Conservation (phyloP, 192 early-diverging fungal genomes). For the Backusella luteola region DNA sequence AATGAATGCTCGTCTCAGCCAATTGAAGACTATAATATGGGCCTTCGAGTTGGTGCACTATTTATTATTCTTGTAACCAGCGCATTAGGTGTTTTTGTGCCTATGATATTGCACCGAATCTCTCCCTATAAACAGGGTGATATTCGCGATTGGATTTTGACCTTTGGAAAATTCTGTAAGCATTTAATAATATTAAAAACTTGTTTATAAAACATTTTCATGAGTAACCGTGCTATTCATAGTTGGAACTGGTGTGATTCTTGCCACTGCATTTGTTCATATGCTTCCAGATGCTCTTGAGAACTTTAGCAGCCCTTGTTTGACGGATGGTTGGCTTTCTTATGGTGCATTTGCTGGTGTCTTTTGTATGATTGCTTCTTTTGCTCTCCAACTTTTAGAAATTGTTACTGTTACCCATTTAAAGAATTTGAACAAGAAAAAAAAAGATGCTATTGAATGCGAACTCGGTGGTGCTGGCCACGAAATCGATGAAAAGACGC, state of each 20-base stretch:
- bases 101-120: slow-evolving; percentile 25
- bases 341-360: slow-evolving; percentile 39
- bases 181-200: neutral
- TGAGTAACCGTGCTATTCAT: slow-evolving; percentile 3
- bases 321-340: slow-evolving; percentile 24
- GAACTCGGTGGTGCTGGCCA: neutral
- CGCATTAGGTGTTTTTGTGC: slow-evolving; percentile 24
- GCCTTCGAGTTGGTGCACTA: slow-evolving; percentile 28
- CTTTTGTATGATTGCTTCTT: slow-evolving; percentile 36
- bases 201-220: neutral
- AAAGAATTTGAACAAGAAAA: neutral
- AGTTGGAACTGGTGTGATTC: slow-evolving; percentile 66
- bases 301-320: slow-evolving; percentile 34
- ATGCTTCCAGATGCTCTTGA: slow-evolving; percentile 59
- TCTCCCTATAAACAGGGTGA: slow-evolving; percentile 19
- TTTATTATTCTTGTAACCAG: slow-evolving; percentile 35
- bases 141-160: slow-evolving; percentile 24
- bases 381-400: slow-evolving; percentile 28
- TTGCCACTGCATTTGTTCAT: slow-evolving; percentile 72
- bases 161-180: slow-evolving; percentile 38
- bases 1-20: neutral
- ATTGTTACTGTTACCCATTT: slow-evolving; percentile 15
- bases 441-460: neutral
- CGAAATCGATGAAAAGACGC: neutral
- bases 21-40: slow-evolving; percentile 30